A percentile compares a stretch with the other conserved stretches of the same genome.
phyloP scores from a whole-genome alignment of 169 alveolate genomes.

The Plasmodium sp. region DNA sequence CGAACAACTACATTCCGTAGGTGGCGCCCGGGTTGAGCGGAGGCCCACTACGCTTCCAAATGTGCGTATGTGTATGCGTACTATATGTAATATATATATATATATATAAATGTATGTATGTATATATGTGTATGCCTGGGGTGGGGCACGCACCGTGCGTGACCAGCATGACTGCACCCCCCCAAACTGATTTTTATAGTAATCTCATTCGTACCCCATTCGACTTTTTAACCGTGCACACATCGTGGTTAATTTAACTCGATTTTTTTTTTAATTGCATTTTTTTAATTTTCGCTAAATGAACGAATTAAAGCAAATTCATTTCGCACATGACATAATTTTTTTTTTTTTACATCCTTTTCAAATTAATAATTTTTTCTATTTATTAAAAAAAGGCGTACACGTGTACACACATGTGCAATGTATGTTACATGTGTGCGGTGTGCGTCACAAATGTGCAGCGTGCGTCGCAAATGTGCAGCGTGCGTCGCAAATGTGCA shows the following conservation, averaged over 20 bases:
- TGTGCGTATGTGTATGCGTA: not conserved
- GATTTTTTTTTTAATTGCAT: not conserved
- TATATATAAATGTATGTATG: not conserved
- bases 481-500: not conserved
- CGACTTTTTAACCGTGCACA: not conserved
- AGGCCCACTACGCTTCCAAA: not conserved
- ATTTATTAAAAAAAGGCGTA: not conserved
- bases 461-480: not conserved
- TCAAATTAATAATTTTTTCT: not conserved
- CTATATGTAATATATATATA: not conserved
- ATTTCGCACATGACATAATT: not conserved
- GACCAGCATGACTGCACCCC: not conserved
- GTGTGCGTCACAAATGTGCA: not conserved
- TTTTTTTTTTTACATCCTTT: not conserved
- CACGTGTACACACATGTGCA: not conserved
- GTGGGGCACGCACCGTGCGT: not conserved
- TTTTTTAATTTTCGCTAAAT: not conserved
- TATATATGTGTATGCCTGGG: constrained; percentile 2
- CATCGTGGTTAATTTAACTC: not conserved
- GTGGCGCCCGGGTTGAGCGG: not conserved
- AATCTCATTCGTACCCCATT: constrained; percentile 1
- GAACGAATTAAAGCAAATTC: not conserved
- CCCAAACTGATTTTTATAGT: constrained; percentile 11
- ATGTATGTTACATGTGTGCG: too few species aligned
- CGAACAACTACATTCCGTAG: constrained; percentile 25